Conservation (phyloP, 1,139 yeast genomes). For the Scheffersomyces segobiensis region DNA sequence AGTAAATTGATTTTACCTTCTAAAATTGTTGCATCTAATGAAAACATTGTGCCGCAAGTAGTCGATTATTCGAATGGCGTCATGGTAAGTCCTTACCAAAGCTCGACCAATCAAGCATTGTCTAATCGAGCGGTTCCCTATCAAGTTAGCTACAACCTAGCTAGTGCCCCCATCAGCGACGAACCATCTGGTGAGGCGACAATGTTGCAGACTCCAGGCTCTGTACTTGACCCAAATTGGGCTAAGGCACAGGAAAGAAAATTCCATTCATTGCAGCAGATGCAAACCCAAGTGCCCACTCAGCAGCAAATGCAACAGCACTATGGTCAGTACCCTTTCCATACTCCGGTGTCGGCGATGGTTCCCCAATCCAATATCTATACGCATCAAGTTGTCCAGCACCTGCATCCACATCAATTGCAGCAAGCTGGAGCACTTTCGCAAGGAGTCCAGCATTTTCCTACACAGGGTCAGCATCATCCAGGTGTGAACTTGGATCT, state of each 20-base stretch:
- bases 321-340: constrained; percentile 8
- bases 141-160: not conserved
- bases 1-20: constrained; percentile 36
- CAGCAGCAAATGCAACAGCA: constrained; percentile 12
- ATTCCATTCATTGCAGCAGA: constrained; percentile 24
- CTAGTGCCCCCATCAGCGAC: not conserved
- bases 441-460: not conserved
- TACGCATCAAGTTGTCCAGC: not conserved
- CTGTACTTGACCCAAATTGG: constrained; percentile 5
- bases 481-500: constrained; percentile 16
- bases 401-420: not conserved
- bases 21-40: constrained; percentile 1
- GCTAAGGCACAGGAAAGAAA: constrained; percentile 26
- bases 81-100: not conserved
- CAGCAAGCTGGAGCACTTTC: not conserved
- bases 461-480: constrained; percentile 1
- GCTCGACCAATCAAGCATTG: not conserved
- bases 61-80: constrained; percentile 6
- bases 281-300: constrained; percentile 3
- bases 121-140: not conserved
- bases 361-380: not conserved
- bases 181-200: not conserved
- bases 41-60: constrained; percentile 11
- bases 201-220: not conserved
- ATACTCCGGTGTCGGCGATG: constrained; percentile 1